Base-by-base conservation (phyloP, 345 rosid genomes). In the Eucalyptus shirleyi region DNA sequence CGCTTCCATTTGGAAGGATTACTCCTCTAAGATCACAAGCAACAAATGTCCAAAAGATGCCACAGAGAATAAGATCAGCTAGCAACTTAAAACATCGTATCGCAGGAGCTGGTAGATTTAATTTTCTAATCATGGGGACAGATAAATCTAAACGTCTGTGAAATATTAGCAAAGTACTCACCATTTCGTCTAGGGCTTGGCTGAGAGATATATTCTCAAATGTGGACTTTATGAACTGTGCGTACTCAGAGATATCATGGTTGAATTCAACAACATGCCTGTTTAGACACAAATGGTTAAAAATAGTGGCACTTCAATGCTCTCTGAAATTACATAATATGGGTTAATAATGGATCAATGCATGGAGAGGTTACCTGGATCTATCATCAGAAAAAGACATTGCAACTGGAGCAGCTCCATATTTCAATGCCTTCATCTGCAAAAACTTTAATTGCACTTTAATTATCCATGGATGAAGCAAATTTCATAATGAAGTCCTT, bases 401-500 rank as follows among this genome's bases (percentile, higher is more conserved):
- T 37, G 92, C 91, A 30, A 96, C 40, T 56, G 97, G 98, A 89
- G 90, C 93, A 89, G 97, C 93, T 90, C 98, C 98, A 59, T 95
- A 96, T 91, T 90, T 94, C 91, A 95, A 92, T 69, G 98, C 98
- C 91, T 95, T 96, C 88, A 94, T 93, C 98, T 96, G 89, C 94
- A 92, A 49, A 37, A 86, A 21, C 9, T 77, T 40, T 44, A 6
- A 77, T 77, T 21, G 62, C 87, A n/a, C 13, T 14, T 86, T 37
- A 11, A 12, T 45, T 19, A 50, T 86, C 28, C 65, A 86, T n/a
- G n/a, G 45, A 51, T 51, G 30, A 86, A 86, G 24, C 10, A 77
- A 77, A 40, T 77, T 40, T 23, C 85, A 12, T 13, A 77, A 21
- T 40, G 85, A 40, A 77, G 16, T 40, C 85, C 47, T 77, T 21